Conservation (phyloP, 768 basidiomycete species). For the Calocera cornea region DNA sequence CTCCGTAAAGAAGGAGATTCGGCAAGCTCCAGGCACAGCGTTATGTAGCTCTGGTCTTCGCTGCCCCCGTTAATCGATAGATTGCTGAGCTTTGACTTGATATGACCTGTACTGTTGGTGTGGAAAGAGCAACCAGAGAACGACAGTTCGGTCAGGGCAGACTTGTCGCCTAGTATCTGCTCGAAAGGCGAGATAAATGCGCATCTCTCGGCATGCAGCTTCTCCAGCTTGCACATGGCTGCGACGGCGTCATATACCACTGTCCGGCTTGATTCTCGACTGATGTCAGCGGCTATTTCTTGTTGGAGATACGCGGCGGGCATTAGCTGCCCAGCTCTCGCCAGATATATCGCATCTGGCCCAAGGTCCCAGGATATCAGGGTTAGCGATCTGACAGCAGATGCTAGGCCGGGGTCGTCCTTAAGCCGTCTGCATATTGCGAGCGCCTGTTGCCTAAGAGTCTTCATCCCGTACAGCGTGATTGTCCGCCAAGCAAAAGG, state of each 20-base stretch:
- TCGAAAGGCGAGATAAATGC: neutral
- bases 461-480: conserved; percentile 1
- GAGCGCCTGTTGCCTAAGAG: neutral
- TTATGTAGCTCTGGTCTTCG: neutral
- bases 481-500: neutral
- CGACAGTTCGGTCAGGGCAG: neutral
- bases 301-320: neutral
- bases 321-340: neutral
- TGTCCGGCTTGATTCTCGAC: neutral
- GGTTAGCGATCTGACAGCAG: neutral
- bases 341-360: conserved; percentile 1
- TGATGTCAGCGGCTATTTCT: neutral
- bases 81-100: neutral
- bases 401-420: neutral
- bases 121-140: conserved; percentile 1
- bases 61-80: neutral
- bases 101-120: neutral
- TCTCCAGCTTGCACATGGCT: neutral
- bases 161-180: neutral
- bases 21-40: neutral
- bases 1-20: neutral
- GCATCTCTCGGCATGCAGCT: neutral
- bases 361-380: neutral
- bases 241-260: neutral
- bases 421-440: neutral